Conservation (phyloP, 257 asterid genomes). For the Verbascum thapsus region DNA sequence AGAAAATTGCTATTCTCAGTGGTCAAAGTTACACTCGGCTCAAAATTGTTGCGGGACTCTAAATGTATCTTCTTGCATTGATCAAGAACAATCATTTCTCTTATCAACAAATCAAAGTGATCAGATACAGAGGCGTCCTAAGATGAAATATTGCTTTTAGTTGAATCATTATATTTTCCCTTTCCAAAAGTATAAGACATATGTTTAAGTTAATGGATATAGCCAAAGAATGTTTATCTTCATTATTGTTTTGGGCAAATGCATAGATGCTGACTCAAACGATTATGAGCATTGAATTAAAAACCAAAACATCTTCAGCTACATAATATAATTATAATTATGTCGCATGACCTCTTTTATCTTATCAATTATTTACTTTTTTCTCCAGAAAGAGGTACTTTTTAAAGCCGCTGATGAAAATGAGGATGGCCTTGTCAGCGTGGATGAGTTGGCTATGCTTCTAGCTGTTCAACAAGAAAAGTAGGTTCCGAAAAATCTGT, state of each 20-base stretch:
- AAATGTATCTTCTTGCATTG: neutral
- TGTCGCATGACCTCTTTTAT: slow-evolving; percentile 22
- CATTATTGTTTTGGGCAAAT: slow-evolving; percentile 7
- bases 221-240: slow-evolving; percentile 9
- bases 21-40: slow-evolving; percentile 8
- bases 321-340: slow-evolving; percentile 14
- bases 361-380: slow-evolving; percentile 28
- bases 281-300: slow-evolving; percentile 15
- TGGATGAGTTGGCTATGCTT: slow-evolving; percentile 97
- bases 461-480: slow-evolving; percentile 85
- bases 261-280: slow-evolving; percentile 13
- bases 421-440: slow-evolving; percentile 87
- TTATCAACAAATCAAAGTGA: neutral
- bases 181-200: neutral
- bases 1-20: neutral
- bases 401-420: slow-evolving; percentile 91
- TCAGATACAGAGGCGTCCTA: neutral
- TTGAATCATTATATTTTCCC: neutral
- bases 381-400: slow-evolving; percentile 83
- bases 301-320: slow-evolving; percentile 12
- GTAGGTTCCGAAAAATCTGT: slow-evolving; percentile 45
- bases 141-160: neutral
- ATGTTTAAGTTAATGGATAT: slow-evolving; percentile 16
- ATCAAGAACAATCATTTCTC: slow-evolving; percentile 13
- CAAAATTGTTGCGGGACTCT: neutral